phyloP scores from a whole-genome alignment of 352 stramenopile species.

The Phytopythium sindhum region DNA sequence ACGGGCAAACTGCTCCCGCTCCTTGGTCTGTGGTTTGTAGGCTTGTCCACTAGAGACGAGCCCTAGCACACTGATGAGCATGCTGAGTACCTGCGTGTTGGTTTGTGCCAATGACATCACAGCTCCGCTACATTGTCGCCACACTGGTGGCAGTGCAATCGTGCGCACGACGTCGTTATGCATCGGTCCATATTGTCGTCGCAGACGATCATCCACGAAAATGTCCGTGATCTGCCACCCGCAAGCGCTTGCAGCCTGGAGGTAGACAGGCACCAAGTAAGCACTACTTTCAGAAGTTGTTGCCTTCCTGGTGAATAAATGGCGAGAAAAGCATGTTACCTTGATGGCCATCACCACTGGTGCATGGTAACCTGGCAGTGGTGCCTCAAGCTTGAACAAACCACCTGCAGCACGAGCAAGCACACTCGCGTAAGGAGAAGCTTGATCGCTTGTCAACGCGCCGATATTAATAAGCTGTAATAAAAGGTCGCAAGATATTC shows the following conservation, averaged over 20 bases:
- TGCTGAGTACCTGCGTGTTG: slow-evolving; percentile 27
- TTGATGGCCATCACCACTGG: slow-evolving; percentile 32
- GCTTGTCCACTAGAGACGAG: slow-evolving; percentile 34
- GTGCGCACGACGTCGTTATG: slow-evolving; percentile 44
- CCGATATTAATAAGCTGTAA: background rate
- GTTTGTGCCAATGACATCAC: slow-evolving; percentile 29
- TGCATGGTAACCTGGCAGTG: slow-evolving; percentile 17
- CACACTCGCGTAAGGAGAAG: slow-evolving; percentile 9
- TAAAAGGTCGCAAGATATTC: background rate
- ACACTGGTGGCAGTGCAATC: slow-evolving; percentile 36
- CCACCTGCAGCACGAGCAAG: slow-evolving; percentile 23
- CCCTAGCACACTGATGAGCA: slow-evolving; percentile 34
- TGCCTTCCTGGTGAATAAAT: background rate
- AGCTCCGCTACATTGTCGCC: slow-evolving; percentile 27
- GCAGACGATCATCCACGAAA: slow-evolving; percentile 29
- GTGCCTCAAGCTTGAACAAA: slow-evolving; percentile 16
- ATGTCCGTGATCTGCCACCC: slow-evolving; percentile 45
- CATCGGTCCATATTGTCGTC: slow-evolving; percentile 28
- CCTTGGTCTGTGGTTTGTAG: slow-evolving; percentile 23
- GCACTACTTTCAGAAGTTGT: background rate
- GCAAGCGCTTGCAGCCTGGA: slow-evolving; percentile 31
- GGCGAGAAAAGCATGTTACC: background rate
- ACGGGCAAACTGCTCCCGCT: slow-evolving; percentile 52
- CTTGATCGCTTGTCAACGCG: background rate
- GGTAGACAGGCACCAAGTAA: background rate